Evolutionary conservation across 1,139 yeast species (phyloP).

Genomic region (Yamadazyma kanchanaburiensis): DNA sequence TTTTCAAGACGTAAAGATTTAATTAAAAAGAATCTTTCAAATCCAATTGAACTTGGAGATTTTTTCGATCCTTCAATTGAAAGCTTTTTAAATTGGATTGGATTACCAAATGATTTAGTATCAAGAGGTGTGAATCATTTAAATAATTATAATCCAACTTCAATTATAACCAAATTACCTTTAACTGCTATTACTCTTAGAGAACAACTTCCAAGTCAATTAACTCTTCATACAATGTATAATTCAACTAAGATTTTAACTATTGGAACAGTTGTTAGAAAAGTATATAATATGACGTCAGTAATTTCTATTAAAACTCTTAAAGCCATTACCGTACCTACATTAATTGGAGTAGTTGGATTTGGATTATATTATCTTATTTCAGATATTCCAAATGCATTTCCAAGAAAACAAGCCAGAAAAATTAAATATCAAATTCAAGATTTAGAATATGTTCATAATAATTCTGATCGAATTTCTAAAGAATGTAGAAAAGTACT

Average conservation of each 20-base stretch:
- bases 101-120: slow-evolving; percentile 34
- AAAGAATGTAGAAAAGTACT: slow-evolving; percentile 82
- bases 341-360: slow-evolving; percentile 50
- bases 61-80: slow-evolving; percentile 74
- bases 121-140: slow-evolving; percentile 26
- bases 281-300: slow-evolving; percentile 25
- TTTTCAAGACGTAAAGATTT: slow-evolving; percentile 71
- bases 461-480: slow-evolving; percentile 74
- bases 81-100: slow-evolving; percentile 46
- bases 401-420: slow-evolving; percentile 76
- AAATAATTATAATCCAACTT: slow-evolving; percentile 32
- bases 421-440: slow-evolving; percentile 63
- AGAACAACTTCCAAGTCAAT: slow-evolving; percentile 35
- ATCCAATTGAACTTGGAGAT: slow-evolving; percentile 61
- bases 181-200: slow-evolving; percentile 29
- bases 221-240: slow-evolving; percentile 42
- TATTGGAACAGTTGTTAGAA: slow-evolving; percentile 38
- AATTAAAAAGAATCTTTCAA: slow-evolving; percentile 55
- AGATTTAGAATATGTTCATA: slow-evolving; percentile 71
- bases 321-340: slow-evolving; percentile 42
- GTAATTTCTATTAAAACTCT: slow-evolving; percentile 25
- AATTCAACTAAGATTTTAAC: slow-evolving; percentile 44
- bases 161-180: slow-evolving; percentile 32
- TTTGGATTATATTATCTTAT: slow-evolving; percentile 65
- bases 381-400: slow-evolving; percentile 82